Percentiles rank a stretch among this genome's conserved stretches.
These are phyloP conservation scores for Clavaria fumosa DNA, from an alignment of 768 basidiomycete species.

Conservation along the genomic window DNA sequence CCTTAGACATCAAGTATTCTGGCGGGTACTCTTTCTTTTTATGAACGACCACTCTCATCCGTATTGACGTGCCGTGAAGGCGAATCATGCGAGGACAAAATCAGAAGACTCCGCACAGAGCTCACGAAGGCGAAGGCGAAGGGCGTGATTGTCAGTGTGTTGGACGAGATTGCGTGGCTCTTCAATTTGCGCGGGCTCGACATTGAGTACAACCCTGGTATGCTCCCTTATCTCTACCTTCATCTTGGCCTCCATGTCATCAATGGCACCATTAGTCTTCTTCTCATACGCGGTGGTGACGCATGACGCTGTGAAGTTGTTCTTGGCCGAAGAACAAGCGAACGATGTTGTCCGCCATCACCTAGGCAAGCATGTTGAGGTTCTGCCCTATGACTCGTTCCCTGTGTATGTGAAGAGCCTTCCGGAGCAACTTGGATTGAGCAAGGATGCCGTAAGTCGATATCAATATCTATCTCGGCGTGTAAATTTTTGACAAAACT, in stretches of 20 bases:
- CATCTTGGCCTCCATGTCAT: background rate
- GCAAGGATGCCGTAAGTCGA: conserved; percentile 19
- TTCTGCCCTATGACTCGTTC: conserved; percentile 56
- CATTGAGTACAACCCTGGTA: conserved; percentile 72
- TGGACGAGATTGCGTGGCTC: conserved; percentile 92
- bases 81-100: conserved; percentile 48
- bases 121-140: conserved; percentile 45
- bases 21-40: too few relatives aligned
- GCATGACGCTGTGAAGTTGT: conserved; percentile 41
- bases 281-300: conserved; percentile 83
- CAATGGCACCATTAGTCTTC: conserved; percentile 42
- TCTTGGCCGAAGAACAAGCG: conserved; percentile 44
- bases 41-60: too few relatives aligned
- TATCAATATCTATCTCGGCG: background rate
- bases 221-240: conserved; percentile 4
- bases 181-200: conserved; percentile 88
- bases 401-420: conserved; percentile 47
- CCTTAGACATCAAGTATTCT: conserved; percentile 60
- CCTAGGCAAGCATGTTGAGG: conserved; percentile 44
- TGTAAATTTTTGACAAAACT: background rate
- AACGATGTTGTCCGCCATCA: conserved; percentile 26
- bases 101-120: conserved; percentile 48
- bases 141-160: conserved; percentile 69
- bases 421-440: conserved; percentile 19
- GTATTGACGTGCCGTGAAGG: too few relatives aligned